Conservation (phyloP, 2,329 filamentous ascomycete genomes). For the Diplodia mutila region DNA sequence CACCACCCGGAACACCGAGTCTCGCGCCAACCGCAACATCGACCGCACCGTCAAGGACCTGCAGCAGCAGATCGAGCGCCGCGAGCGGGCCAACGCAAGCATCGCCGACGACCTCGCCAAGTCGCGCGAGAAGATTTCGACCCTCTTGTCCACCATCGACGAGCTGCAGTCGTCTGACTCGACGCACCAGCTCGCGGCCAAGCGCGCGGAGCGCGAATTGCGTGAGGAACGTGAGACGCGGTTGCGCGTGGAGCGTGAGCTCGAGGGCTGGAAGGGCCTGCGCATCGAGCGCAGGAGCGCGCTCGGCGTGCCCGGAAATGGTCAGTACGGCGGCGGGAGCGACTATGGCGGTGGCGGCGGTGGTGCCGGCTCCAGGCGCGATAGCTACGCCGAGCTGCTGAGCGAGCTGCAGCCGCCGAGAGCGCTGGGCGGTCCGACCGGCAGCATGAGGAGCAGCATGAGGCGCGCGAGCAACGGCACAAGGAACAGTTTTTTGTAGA, state of each 20-base stretch:
- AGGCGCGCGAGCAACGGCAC: conserved; percentile 10
- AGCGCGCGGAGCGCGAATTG: conserved; percentile 86
- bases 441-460: conserved; percentile 9
- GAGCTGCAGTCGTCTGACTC: conserved; percentile 90
- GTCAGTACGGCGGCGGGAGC: neutral
- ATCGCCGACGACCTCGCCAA: conserved; percentile 82
- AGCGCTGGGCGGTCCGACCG: neutral
- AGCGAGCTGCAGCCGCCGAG: conserved; percentile 22
- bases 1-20: conserved; percentile 75
- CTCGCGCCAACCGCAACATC: conserved; percentile 86
- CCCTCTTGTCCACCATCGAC: conserved; percentile 87
- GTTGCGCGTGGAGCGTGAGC: conserved; percentile 80
- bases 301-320: conserved; percentile 36
- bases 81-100: conserved; percentile 82
- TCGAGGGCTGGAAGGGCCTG: conserved; percentile 78
- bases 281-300: conserved; percentile 61
- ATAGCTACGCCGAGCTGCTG: conserved; percentile 33
- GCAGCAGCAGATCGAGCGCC: conserved; percentile 87
- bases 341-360: conserved; percentile 43
- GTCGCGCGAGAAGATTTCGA: conserved; percentile 87
- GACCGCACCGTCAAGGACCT: conserved; percentile 94
- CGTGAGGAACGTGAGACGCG: conserved; percentile 85
- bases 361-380: conserved; percentile 46
- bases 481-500: conserved; percentile 27
- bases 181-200: conserved; percentile 75